phyloP scores from a whole-genome alignment of 140 eudicot species.

The Senecio squalidus region DNA sequence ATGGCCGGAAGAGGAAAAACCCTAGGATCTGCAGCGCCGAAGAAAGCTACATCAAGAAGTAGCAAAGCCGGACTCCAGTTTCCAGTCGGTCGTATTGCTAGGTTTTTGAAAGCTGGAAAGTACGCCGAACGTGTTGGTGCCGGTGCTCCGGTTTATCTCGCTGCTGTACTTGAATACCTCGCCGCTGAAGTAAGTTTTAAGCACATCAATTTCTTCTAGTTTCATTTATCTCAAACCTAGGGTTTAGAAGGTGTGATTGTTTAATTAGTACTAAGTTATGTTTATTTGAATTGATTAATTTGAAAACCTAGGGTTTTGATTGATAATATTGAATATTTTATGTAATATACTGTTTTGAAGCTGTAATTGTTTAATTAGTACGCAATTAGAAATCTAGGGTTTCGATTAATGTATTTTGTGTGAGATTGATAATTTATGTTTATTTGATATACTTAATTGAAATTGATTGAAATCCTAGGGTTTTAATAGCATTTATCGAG shows the following conservation, averaged over 20 bases:
- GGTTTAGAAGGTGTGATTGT: neutral
- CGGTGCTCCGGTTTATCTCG: slow-evolving; percentile 93
- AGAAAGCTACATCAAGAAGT: slow-evolving; percentile 47
- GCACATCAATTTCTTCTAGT: neutral
- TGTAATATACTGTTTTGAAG: no score
- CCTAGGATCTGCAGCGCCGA: slow-evolving; percentile 31
- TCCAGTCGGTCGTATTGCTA: slow-evolving; percentile 48
- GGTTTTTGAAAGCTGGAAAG: slow-evolving; percentile 46
- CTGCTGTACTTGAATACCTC: slow-evolving; percentile 92
- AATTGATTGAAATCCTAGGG: no score
- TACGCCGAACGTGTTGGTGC: slow-evolving; percentile 87
- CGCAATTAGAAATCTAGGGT: no score
- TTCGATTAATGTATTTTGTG: no score
- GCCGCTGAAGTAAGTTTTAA: slow-evolving; percentile 78
- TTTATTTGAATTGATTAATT: neutral
- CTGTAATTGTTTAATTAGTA: no score
- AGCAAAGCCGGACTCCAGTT: slow-evolving; percentile 54
- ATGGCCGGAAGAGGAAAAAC: slow-evolving; percentile 50
- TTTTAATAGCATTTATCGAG: no score
- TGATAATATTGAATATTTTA: no score
- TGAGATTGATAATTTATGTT: no score
- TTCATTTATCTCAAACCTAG: no score
- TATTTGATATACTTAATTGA: no score
- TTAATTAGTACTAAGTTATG: no score
- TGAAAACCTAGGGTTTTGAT: neutral